A percentile compares a stretch with the other conserved stretches of the same genome.
phyloP scores from a whole-genome alignment of 169 alveolate species.

The Hepatocystis sp. region DNA sequence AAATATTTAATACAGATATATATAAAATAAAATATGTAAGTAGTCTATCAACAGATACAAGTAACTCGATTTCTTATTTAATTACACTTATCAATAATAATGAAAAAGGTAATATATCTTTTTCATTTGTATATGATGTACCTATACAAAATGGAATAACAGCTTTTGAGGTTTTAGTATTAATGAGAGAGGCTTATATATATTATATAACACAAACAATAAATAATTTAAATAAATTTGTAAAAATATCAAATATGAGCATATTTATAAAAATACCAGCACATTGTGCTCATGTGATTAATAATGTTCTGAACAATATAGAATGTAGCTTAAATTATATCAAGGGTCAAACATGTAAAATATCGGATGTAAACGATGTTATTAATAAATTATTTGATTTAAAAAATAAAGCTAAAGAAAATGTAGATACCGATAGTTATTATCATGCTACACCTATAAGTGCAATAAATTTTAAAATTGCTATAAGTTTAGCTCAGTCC shows the following conservation, averaged over 20 bases:
- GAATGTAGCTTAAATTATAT: conserved; percentile 56
- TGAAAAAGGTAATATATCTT: not conserved
- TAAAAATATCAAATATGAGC: conserved; percentile 56
- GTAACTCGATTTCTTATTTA: conserved; percentile 15
- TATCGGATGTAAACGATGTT: not conserved
- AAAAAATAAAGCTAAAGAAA: not conserved
- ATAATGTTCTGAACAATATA: conserved; percentile 29
- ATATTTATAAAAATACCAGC: conserved; percentile 43
- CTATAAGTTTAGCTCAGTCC: conserved; percentile 33
- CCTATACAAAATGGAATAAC: conserved; percentile 51
- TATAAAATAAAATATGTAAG: conserved; percentile 29
- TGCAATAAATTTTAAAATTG: conserved; percentile 46
- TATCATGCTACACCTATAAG: too few species aligned
- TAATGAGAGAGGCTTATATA: conserved; percentile 44
- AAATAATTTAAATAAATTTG: conserved; percentile 17
- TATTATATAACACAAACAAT: conserved; percentile 24
- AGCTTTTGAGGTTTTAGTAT: conserved; percentile 11
- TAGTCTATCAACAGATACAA: conserved; percentile 18
- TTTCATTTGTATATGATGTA: conserved; percentile 17
- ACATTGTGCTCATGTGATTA: conserved; percentile 8
- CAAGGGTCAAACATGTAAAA: conserved; percentile 18
- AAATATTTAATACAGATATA: conserved; percentile 29
- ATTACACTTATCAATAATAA: not conserved
- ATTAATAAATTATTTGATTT: conserved; percentile 9
- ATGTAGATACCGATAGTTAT: too few species aligned